phyloP scores from a whole-genome alignment of 176 grass and related monocot species.

The Thalia dealbata region DNA sequence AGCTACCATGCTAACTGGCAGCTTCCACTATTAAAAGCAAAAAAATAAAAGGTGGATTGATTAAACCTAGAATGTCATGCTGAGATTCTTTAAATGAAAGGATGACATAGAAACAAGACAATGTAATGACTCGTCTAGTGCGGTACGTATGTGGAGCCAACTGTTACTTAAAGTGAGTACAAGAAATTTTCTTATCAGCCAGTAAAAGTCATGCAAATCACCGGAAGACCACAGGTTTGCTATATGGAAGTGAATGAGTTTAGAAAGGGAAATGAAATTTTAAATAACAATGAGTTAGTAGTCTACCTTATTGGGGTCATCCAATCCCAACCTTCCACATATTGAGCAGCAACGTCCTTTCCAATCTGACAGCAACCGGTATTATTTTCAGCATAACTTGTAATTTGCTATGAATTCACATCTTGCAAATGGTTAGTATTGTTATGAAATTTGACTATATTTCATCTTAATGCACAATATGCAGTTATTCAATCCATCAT shows the following conservation, averaged over 20 bases:
- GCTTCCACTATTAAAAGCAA: not conserved
- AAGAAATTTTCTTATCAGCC: not conserved
- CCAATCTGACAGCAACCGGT: slow-evolving; percentile 55
- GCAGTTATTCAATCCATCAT: not conserved
- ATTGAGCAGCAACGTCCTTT: slow-evolving; percentile 86
- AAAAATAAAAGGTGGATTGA: not conserved
- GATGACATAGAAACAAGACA: no score
- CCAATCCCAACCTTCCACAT: slow-evolving; percentile 99
- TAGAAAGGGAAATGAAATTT: not conserved
- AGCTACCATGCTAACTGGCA: no score
- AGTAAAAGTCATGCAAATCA: not conserved
- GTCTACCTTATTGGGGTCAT: slow-evolving; percentile 81
- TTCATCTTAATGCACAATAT: not conserved
- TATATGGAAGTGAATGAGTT: not conserved
- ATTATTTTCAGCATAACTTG: slow-evolving; percentile 9
- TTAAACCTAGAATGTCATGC: no score
- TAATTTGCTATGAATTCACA: not conserved
- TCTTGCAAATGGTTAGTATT: not conserved
- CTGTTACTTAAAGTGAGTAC: not conserved
- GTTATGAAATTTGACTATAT: not conserved
- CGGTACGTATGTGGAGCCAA: not conserved
- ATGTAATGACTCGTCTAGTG: not conserved
- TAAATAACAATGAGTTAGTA: not conserved
- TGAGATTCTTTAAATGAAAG: no score
- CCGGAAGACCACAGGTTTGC: not conserved